These are phyloP conservation scores for Myrmaecium sp. DNA, from an alignment of 2,329 filamentous ascomycete genomes.

Conservation along the genomic window DNA sequence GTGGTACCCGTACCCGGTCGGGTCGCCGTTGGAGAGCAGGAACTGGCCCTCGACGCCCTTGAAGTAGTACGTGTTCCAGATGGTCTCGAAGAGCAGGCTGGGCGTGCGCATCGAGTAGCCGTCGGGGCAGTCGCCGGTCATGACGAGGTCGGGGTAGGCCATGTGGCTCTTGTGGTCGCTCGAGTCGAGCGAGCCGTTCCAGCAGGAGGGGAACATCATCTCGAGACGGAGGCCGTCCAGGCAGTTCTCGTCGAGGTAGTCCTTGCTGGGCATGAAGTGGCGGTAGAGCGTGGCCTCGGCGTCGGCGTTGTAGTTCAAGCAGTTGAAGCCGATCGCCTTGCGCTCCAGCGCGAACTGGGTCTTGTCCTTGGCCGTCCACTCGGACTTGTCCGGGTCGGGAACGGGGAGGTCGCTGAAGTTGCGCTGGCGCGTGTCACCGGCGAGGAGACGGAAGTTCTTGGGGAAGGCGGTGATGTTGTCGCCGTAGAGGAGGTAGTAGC, in stretches of 20 bases:
- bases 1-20: slow-evolving; percentile 57
- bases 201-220: slow-evolving; percentile 61
- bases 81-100: slow-evolving; percentile 43
- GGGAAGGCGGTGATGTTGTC: slow-evolving; percentile 58
- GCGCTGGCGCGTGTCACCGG: slow-evolving; percentile 44
- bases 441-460: slow-evolving; percentile 51
- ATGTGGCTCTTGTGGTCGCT: slow-evolving; percentile 48
- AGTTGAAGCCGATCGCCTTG: slow-evolving; percentile 88
- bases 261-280: slow-evolving; percentile 66
- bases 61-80: slow-evolving; percentile 37
- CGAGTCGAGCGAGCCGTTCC: slow-evolving; percentile 46
- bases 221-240: slow-evolving; percentile 58
- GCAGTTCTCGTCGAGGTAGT: slow-evolving; percentile 66
- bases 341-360: slow-evolving; percentile 57
- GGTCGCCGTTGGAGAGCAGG: slow-evolving; percentile 52
- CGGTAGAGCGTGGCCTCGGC: slow-evolving; percentile 64
- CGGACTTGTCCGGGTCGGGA: slow-evolving; percentile 50
- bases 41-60: slow-evolving; percentile 38
- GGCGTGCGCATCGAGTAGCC: slow-evolving; percentile 38
- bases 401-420: slow-evolving; percentile 35
- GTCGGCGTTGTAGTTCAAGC: slow-evolving; percentile 55
- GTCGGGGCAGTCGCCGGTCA: slow-evolving; percentile 37
- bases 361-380: slow-evolving; percentile 47
- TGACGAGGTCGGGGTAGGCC: slow-evolving; percentile 38
- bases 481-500: slow-evolving; percentile 67